Conservation (phyloP, 495 filamentous ascomycete species). For the Trichoderma virens region DNA sequence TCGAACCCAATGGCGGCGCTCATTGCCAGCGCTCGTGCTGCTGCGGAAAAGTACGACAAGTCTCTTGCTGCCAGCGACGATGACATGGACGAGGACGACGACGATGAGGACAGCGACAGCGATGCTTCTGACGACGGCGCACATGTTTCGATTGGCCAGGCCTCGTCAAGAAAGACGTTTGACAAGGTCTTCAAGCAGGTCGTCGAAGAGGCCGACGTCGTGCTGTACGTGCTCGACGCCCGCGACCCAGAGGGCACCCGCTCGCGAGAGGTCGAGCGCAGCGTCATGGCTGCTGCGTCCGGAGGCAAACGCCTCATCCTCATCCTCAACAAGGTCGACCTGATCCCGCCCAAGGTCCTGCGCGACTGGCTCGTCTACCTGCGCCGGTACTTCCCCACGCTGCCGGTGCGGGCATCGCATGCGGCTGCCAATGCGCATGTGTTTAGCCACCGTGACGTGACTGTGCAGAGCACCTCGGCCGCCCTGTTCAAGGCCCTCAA, state of each 20-base stretch:
- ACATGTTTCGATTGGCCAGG: constrained; percentile 16
- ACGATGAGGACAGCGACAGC: constrained; percentile 46
- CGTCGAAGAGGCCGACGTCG: constrained; percentile 79
- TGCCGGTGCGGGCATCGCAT: constrained; percentile 81
- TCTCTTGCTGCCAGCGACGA: constrained; percentile 31
- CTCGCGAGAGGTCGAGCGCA: constrained; percentile 81
- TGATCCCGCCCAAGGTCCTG: constrained; percentile 73
- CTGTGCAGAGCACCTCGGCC: constrained; percentile 75
- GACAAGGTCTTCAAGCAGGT: constrained; percentile 96
- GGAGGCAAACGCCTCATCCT: constrained; percentile 87
- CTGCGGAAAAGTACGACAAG: constrained; percentile 71
- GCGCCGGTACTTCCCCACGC: constrained; percentile 83
- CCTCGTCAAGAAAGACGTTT: constrained; percentile 69
- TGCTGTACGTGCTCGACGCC: constrained; percentile 92
- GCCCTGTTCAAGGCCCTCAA: constrained; percentile 89
- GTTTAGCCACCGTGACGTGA: constrained; percentile 87
- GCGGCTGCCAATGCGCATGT: constrained; percentile 78
- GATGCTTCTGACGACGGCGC: constrained; percentile 47
- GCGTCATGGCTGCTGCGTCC: constrained; percentile 74
- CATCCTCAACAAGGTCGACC: constrained; percentile 94
- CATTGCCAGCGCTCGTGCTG: constrained; percentile 79
- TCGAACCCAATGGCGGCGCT: constrained; percentile 89
- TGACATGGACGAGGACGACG: constrained; percentile 54
- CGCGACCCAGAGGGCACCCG: constrained; percentile 87
- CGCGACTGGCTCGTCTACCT: constrained; percentile 80